These are phyloP conservation scores for Diplodia scrobiculata DNA, from an alignment of 2,329 filamentous ascomycete genomes.

Conservation along the genomic window DNA sequence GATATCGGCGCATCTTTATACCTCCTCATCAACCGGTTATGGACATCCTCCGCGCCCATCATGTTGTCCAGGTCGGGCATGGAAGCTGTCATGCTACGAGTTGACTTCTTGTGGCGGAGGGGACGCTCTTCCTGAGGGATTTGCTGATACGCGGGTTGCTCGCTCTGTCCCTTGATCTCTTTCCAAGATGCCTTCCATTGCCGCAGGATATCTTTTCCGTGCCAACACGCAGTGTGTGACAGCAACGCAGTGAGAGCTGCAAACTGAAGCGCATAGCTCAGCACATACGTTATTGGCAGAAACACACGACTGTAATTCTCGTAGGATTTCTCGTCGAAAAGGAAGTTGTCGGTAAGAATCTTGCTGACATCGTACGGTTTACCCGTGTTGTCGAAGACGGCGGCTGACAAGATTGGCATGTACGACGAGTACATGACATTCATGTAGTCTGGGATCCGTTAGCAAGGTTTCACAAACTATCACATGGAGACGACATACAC, in stretches of 20 bases:
- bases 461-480: slow-evolving; percentile 28
- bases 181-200: slow-evolving; percentile 72
- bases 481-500: slow-evolving; percentile 48
- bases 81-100: slow-evolving; percentile 38
- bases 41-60: slow-evolving; percentile 75
- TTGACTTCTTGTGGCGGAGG: slow-evolving; percentile 13
- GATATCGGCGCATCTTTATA: slow-evolving; percentile 79
- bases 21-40: slow-evolving; percentile 78
- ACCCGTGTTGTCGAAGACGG: slow-evolving; percentile 83
- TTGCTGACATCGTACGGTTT: slow-evolving; percentile 77
- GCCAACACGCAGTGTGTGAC: slow-evolving; percentile 81
- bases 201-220: slow-evolving; percentile 77
- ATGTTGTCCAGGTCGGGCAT: slow-evolving; percentile 54
- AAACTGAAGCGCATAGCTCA: slow-evolving; percentile 85
- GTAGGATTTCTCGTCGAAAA: slow-evolving; percentile 77
- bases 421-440: slow-evolving; percentile 81
- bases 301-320: slow-evolving; percentile 81
- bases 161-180: slow-evolving; percentile 55
- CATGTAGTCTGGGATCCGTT: slow-evolving; percentile 59
- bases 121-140: slow-evolving; percentile 44
- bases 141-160: slow-evolving; percentile 40
- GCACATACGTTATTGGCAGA: slow-evolving; percentile 80
- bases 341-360: slow-evolving; percentile 74
- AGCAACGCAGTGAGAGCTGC: slow-evolving; percentile 77
- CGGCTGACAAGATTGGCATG: slow-evolving; percentile 81